Evolutionary conservation across 2,329 filamentous ascomycete species (phyloP).

Genomic region (Cryphonectria radicalis): DNA sequence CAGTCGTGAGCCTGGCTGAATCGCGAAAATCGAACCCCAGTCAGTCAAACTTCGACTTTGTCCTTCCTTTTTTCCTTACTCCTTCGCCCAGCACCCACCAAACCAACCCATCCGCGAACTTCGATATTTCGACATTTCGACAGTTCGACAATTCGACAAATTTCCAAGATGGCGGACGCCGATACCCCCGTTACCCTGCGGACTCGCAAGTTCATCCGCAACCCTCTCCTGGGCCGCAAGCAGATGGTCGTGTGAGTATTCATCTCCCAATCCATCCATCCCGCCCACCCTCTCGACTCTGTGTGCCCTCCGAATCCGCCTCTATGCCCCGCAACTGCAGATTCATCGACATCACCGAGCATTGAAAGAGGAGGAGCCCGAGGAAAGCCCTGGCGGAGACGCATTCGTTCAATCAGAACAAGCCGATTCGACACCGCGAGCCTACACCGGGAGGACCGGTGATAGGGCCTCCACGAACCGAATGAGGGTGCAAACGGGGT

Average conservation of each 20-base stretch:
- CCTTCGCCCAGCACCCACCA: conserved; percentile 8
- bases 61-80: conserved; percentile 8
- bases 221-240: conserved; percentile 97
- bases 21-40: conserved; percentile 18
- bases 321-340: neutral
- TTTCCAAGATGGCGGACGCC: conserved; percentile 75
- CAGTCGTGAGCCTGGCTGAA: conserved; percentile 6
- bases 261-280: conserved; percentile 17
- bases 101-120: conserved; percentile 5
- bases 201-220: conserved; percentile 99
- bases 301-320: conserved; percentile 18
- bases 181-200: conserved; percentile 80
- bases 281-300: conserved; percentile 25
- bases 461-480: neutral
- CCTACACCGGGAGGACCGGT: neutral
- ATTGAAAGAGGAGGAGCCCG: neutral
- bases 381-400: neutral
- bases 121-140: conserved; percentile 31
- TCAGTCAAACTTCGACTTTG: conserved; percentile 12
- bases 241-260: conserved; percentile 98
- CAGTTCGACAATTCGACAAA: conserved; percentile 61
- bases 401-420: neutral
- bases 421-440: too few species aligned
- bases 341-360: neutral
- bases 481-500: neutral